Evolutionary conservation across 2,329 filamentous ascomycete species (phyloP), one percentile per base, ranked within the genome.

Genomic region (Tolypocladium ovalisporum): DNA sequence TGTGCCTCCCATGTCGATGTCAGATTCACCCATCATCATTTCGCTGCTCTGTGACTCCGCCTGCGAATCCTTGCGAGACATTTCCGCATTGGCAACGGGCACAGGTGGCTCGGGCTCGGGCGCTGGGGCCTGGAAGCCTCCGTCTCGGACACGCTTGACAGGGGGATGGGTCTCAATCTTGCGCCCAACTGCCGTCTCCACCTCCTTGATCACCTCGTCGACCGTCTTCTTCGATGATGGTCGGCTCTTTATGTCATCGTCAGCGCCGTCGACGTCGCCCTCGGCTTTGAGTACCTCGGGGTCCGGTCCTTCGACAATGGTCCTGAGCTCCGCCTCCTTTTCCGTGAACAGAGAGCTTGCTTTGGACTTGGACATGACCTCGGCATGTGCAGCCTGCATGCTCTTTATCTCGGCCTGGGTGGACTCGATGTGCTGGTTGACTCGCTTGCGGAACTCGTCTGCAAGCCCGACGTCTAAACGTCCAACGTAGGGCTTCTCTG

Each of bases 341-440:
- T 83, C 78, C 64, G 84, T 86, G 54, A 96, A 78, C 0, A 85
- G 72, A 9, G 87, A 87, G 56, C 84, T 85, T 57, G 83, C 82
- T 69, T 86, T 87, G 64, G 96, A 82, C 62, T 86, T 87, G 29
- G 85, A 83, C 74, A 97, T 81, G 58, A 86, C 82, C 65, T 84
- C 84, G 3, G 84, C 85, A 70, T 99, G 93, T 34, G 87, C 83
- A 37, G 82, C 82, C 71, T 90, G 90, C 82, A 97, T 86, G 63
- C 84, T 85, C 64, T 92, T 88, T 57, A 97, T 90, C 65, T 97
- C 92, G 1, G 83, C 83, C 60, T 89, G 84, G 54, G 89, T 88
- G 34, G 88, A 82, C 10, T 83, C 80, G 13, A 94, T 80, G 66
- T 88, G 87, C 53, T 87, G 83, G 27, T 82, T 76, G 2, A 92